These are phyloP conservation scores for Phytopythium mirpurense DNA, from an alignment of 352 stramenopile genomes.

Conservation along the genomic window DNA sequence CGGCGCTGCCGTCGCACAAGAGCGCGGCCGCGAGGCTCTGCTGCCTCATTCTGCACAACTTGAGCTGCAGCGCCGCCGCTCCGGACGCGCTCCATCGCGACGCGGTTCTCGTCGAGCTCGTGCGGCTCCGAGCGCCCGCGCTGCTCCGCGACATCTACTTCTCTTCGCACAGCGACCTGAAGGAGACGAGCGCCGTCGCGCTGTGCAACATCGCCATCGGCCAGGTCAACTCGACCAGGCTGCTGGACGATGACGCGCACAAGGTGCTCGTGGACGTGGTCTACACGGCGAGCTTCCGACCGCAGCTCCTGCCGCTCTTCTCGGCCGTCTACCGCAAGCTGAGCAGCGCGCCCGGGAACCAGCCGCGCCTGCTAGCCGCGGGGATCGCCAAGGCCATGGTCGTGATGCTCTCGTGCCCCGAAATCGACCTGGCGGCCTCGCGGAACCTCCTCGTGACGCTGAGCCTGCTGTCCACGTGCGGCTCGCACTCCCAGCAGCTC, in stretches of 20 bases:
- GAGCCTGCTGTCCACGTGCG: constrained; percentile 41
- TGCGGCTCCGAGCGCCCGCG: constrained; percentile 32
- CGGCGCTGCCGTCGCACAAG: background rate
- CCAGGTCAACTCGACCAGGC: constrained; percentile 57
- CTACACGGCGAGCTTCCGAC: constrained; percentile 27
- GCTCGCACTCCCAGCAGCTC: constrained; percentile 28
- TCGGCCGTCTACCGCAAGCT: constrained; percentile 57
- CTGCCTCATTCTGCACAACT: constrained; percentile 68
- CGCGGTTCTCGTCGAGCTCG: constrained; percentile 39
- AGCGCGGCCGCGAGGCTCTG: constrained; percentile 38
- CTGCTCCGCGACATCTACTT: constrained; percentile 57
- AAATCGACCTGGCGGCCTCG: constrained; percentile 21
- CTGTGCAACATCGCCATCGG: constrained; percentile 61
- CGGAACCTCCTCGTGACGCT: constrained; percentile 51
- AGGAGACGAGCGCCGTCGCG: constrained; percentile 48
- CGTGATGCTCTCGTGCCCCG: constrained; percentile 28
- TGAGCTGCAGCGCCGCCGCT: constrained; percentile 35
- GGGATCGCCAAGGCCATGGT: constrained; percentile 45
- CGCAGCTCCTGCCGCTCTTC: constrained; percentile 33
- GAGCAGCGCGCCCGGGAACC: constrained; percentile 59
- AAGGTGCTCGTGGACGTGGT: constrained; percentile 59
- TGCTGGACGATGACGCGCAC: constrained; percentile 45
- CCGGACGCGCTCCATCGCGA: constrained; percentile 6
- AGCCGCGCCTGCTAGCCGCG: constrained; percentile 32
- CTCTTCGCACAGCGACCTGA: constrained; percentile 30